Base-by-base conservation (phyloP, 73 alveolate genomes). In the Paramecium pentaurelia region DNA sequence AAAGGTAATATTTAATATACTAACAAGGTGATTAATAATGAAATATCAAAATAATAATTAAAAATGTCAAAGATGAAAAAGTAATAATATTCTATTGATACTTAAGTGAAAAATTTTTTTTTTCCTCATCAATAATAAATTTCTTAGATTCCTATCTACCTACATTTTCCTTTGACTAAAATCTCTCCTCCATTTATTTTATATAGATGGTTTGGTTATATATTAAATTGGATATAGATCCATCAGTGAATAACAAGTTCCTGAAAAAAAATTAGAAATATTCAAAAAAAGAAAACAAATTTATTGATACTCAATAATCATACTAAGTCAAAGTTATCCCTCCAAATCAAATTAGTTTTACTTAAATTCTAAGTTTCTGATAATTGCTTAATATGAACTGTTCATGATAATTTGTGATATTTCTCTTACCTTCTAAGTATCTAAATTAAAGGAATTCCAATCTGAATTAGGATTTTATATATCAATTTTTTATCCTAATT, bases 141-240 rank as follows among this genome's bases (percentile, higher is more conserved):
- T 34, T 27, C 34, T 71, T 71, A 30, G 86, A 3, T 32, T 37
- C 59, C 86, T 60, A 71, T 71, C 86, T 71, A 71, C 86, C 86
- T 32, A 45, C 4, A 70, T 18, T 75, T 75, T 40, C 64, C 88
- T 40, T 75, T 75, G 4, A 75, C 60, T 18, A 36, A 18, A 32
- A 75, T 75, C 40, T 75, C 68, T 30, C 88, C 88, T 32, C 37
- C 88, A 16, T 12, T 22, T 68, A 68, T 22, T 68, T 12, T 68
- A 11, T 25, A 14, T 36, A 6, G 85, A 68, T 14, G 85, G 85
- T 9, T 68, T 22, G 25, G 25, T 22, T 22, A 22, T 3, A 68
- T 68, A 68, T 54, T 54, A 14, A 54, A 54, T 54, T 54, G 70
- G 30, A 6, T 27, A 27, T 16, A 27, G 3, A 49, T 49, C 60